Percentiles rank a stretch among this genome's conserved stretches.
Conservation (phyloP, 2,329 filamentous ascomycete genomes). For the Chaetomium globosum region DNA sequence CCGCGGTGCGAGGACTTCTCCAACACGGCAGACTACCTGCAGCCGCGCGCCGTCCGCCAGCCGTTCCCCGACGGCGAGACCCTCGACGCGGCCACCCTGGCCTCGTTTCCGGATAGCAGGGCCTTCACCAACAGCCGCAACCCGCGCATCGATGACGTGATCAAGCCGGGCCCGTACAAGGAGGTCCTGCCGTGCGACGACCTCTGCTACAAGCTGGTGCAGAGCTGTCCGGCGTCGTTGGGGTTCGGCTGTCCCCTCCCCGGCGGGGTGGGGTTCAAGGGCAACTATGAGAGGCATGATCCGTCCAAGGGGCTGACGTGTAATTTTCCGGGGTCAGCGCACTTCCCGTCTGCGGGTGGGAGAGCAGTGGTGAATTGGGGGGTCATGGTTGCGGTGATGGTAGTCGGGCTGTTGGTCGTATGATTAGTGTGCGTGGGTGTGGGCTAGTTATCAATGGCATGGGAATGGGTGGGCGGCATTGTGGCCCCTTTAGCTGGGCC, state of each 20-base stretch:
- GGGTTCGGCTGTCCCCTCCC: conserved; percentile 72
- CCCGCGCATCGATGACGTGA: conserved; percentile 66
- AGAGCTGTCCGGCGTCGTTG: conserved; percentile 77
- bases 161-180: conserved; percentile 87
- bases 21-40: conserved; percentile 54
- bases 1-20: conserved; percentile 88
- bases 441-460: not conserved
- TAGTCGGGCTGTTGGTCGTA: conserved; percentile 5
- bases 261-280: conserved; percentile 46
- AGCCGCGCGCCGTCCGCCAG: conserved; percentile 71
- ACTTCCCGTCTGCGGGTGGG: conserved; percentile 48
- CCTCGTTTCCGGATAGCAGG: conserved; percentile 38
- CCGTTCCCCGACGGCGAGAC: conserved; percentile 69
- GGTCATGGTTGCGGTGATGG: conserved; percentile 23
- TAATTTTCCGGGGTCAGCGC: conserved; percentile 64
- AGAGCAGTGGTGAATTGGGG: conserved; percentile 35
- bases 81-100: conserved; percentile 45
- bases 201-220: conserved; percentile 82
- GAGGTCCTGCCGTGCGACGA: conserved; percentile 88
- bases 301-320: conserved; percentile 48
- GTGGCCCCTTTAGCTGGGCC: not conserved
- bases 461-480: conserved; percentile 6
- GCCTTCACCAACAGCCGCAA: conserved; percentile 67
- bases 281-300: conserved; percentile 49
- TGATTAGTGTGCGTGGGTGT: not conserved